These are phyloP conservation scores for Xylaria hypoxylon DNA, from an alignment of 2,329 filamentous ascomycete genomes.

Conservation along the genomic window DNA sequence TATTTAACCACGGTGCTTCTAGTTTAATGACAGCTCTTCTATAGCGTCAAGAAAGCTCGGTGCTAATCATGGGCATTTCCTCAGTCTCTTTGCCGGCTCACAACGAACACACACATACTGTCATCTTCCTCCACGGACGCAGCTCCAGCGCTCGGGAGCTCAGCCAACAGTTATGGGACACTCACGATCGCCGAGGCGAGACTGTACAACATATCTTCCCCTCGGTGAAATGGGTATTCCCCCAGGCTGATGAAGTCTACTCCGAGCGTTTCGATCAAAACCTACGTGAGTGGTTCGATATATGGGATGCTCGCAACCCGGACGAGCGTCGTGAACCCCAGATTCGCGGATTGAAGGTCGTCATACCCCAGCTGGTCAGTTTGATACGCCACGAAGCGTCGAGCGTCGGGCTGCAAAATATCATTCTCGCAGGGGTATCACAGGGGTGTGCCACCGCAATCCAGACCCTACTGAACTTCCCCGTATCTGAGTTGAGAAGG, in stretches of 20 bases:
- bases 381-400: conserved; percentile 53
- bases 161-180: conserved; percentile 48
- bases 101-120: conserved; percentile 52
- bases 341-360: conserved; percentile 54
- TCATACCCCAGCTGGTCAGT: conserved; percentile 49
- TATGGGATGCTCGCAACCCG: conserved; percentile 57
- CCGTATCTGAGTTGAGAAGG: not conserved
- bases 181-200: conserved; percentile 47
- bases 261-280: conserved; percentile 46
- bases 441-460: conserved; percentile 57
- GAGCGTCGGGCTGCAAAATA: conserved; percentile 51
- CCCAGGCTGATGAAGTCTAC: conserved; percentile 53
- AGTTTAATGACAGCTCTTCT: not conserved
- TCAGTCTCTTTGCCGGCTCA: conserved; percentile 31
- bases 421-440: conserved; percentile 61
- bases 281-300: conserved; percentile 63
- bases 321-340: conserved; percentile 57
- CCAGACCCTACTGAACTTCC: conserved; percentile 42
- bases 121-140: conserved; percentile 60
- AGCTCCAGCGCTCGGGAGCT: conserved; percentile 54
- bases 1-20: not conserved
- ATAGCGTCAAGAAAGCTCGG: not conserved
- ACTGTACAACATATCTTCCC: conserved; percentile 57
- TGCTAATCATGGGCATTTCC: conserved; percentile 33
- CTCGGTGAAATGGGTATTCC: conserved; percentile 63